Percentiles rank a stretch among this genome's conserved stretches.
Conservation (phyloP, 305 asterid species). For the Caryopteris hybrid region DNA sequence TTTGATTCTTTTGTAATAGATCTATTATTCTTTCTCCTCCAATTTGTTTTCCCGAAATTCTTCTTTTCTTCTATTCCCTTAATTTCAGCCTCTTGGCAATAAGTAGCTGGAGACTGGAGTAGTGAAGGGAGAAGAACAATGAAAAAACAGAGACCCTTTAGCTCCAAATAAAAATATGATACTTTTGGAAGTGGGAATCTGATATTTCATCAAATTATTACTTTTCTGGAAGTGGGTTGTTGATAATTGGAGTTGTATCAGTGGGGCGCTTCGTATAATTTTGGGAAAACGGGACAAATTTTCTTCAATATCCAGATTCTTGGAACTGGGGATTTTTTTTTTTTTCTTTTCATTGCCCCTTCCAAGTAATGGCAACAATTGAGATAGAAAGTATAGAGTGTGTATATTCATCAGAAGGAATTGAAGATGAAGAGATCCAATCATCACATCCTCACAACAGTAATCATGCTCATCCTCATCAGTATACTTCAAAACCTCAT, state of each 20-base stretch:
- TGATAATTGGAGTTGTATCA: no score
- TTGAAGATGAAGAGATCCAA: slow-evolving; percentile 77
- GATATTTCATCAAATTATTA: slow-evolving; percentile 10
- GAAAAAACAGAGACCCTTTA: background rate
- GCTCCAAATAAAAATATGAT: slow-evolving; percentile 14
- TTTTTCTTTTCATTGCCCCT: background rate
- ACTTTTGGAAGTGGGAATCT: slow-evolving; percentile 10
- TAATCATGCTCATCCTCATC: slow-evolving; percentile 30
- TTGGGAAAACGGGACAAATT: no score
- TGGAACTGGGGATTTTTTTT: background rate
- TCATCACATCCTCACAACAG: no score
- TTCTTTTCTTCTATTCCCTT: slow-evolving; percentile 19
- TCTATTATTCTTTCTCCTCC: slow-evolving; percentile 18
- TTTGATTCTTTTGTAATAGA: slow-evolving; percentile 26
- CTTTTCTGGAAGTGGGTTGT: slow-evolving; percentile 5
- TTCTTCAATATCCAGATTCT: no score
- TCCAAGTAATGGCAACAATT: slow-evolving; percentile 39
- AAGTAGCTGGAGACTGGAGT: slow-evolving; percentile 29
- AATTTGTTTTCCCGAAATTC: slow-evolving; percentile 15
- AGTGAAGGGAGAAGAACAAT: slow-evolving; percentile 18
- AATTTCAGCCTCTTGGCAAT: slow-evolving; percentile 2
- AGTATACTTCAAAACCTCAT: slow-evolving; percentile 46
- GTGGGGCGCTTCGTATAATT: no score
- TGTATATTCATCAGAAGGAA: slow-evolving; percentile 58
- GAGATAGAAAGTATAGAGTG: slow-evolving; percentile 78